Conservation (phyloP, 495 filamentous ascomycete species). For the Amniculicola lignicola region DNA sequence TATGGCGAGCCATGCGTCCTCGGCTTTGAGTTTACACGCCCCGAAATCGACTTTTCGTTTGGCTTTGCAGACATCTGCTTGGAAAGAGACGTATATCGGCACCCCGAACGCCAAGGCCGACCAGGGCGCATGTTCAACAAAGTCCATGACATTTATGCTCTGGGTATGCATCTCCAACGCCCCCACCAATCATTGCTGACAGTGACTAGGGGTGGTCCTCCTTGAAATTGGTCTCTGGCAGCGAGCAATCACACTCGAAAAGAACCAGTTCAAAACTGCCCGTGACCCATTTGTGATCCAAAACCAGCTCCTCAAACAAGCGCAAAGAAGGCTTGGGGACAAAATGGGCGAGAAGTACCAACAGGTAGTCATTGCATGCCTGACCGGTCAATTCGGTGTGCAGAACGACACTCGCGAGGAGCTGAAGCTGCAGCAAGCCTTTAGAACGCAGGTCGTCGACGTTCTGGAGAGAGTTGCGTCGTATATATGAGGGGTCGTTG, state of each 20-base stretch:
- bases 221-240: constrained; percentile 24
- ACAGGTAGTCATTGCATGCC: constrained; percentile 36
- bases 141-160: constrained; percentile 21
- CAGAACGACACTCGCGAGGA: constrained; percentile 40
- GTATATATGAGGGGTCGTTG: constrained; percentile 4
- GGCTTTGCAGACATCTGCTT: constrained; percentile 25
- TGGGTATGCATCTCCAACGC: neutral
- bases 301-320: constrained; percentile 36
- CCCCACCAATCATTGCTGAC: neutral
- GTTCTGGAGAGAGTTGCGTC: constrained; percentile 24
- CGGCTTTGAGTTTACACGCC: constrained; percentile 40
- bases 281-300: constrained; percentile 36
- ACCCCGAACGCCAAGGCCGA: constrained; percentile 10
- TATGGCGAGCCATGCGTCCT: constrained; percentile 36
- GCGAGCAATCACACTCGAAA: constrained; percentile 34
- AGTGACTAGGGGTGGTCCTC: constrained; percentile 4
- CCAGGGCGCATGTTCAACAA: neutral
- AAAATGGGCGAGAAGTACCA: constrained; percentile 39
- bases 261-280: constrained; percentile 31
- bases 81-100: constrained; percentile 15
- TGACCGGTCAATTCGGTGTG: constrained; percentile 36
- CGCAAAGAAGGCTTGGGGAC: constrained; percentile 29
- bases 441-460: constrained; percentile 38
- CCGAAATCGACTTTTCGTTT: constrained; percentile 31
- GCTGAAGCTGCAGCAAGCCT: constrained; percentile 39